phyloP scores from a whole-genome alignment of 2,329 filamentous ascomycete genomes.

The Xylariaceae sp. region DNA sequence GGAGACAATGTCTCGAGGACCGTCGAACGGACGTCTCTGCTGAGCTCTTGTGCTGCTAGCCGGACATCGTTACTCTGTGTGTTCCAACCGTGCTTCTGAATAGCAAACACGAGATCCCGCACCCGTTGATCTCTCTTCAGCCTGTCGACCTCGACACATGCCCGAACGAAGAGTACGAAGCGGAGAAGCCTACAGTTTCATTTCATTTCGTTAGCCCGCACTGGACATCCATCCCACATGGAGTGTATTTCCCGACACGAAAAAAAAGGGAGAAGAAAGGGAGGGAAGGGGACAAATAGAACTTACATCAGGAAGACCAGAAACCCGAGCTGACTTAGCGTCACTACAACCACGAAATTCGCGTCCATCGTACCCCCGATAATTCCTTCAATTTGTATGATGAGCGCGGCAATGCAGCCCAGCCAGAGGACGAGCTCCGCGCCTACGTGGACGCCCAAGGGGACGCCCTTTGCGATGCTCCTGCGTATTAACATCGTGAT shows the following conservation, averaged over 20 bases:
- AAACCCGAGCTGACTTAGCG: slow-evolving; percentile 10
- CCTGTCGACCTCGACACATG: slow-evolving; percentile 26
- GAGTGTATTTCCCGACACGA: too few relatives aligned
- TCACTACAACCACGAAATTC: neutral
- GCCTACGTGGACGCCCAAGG: slow-evolving; percentile 27
- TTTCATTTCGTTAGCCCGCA: slow-evolving; percentile 2
- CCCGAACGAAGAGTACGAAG: slow-evolving; percentile 27
- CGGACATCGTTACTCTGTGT: slow-evolving; percentile 11
- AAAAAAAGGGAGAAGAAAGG: too few relatives aligned
- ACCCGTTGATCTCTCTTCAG: slow-evolving; percentile 19
- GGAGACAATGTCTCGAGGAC: slow-evolving; percentile 6
- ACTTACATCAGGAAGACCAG: slow-evolving; percentile 13
- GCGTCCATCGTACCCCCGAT: neutral
- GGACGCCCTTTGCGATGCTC: slow-evolving; percentile 21
- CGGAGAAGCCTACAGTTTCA: slow-evolving; percentile 17
- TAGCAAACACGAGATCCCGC: slow-evolving; percentile 19
- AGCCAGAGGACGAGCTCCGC: slow-evolving; percentile 25
- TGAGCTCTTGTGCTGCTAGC: slow-evolving; percentile 4
- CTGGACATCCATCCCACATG: neutral
- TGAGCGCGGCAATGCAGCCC: slow-evolving; percentile 3
- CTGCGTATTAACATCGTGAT: slow-evolving; percentile 22
- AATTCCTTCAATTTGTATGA: neutral
- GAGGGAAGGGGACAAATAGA: neutral
- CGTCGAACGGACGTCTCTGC: neutral
- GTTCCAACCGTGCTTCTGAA: slow-evolving; percentile 19